Conservation (phyloP, 441 rosid species). For the Croton setiger region DNA sequence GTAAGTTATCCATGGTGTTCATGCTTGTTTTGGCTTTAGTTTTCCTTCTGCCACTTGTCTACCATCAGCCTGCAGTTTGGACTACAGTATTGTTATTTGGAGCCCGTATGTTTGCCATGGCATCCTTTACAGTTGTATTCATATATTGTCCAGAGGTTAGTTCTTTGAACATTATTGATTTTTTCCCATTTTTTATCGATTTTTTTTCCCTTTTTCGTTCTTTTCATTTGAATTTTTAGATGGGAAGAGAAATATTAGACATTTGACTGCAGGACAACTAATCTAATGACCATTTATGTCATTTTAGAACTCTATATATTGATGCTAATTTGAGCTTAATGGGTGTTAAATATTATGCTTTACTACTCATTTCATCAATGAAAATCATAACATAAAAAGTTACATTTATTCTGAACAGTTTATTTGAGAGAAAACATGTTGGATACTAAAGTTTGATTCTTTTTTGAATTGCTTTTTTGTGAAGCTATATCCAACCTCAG, state of each 20-base stretch:
- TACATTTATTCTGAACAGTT: not conserved
- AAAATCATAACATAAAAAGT: not conserved
- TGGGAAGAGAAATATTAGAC: too few species aligned
- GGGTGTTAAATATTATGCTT: too few species aligned
- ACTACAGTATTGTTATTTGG: slow-evolving; percentile 47
- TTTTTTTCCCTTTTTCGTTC: not conserved
- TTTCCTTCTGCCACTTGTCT: slow-evolving; percentile 50
- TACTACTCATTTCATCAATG: too few species aligned
- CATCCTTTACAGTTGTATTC: slow-evolving; percentile 42
- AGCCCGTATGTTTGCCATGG: slow-evolving; percentile 47
- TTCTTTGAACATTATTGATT: too few species aligned
- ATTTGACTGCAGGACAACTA: too few species aligned
- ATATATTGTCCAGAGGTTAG: slow-evolving; percentile 64
- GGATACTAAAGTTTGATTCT: too few species aligned
- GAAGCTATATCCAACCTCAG: slow-evolving; percentile 43
- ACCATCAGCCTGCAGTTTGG: slow-evolving; percentile 28
- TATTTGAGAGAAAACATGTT: not conserved
- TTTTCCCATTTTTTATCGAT: too few species aligned
- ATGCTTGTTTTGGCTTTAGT: slow-evolving; percentile 39
- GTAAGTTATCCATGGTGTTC: slow-evolving; percentile 44
- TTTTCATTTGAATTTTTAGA: too few species aligned
- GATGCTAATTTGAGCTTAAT: too few species aligned
- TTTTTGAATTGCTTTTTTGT: not conserved
- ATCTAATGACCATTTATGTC: too few species aligned
- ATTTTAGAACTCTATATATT: too few species aligned